Evolutionary conservation across 306 rosid species (phyloP).

Genomic region (Astragalus membranaceus): DNA sequence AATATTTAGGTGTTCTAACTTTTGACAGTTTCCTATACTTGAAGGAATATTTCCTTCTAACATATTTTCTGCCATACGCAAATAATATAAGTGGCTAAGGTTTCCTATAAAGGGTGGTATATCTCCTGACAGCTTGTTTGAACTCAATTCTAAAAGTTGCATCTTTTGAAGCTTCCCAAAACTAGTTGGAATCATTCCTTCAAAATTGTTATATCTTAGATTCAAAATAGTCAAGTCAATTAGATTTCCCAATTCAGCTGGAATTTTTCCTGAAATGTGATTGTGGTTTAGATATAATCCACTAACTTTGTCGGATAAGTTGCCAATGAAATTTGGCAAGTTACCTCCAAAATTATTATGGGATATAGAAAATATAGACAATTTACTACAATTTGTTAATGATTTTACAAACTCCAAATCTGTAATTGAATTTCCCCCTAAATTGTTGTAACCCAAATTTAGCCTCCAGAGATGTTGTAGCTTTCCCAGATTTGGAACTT

Average conservation of each 20-base stretch:
- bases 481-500: background rate
- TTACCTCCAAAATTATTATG: background rate
- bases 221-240: background rate
- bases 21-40: background rate
- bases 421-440: background rate
- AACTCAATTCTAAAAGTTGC: background rate
- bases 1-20: background rate
- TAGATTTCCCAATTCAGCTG: background rate
- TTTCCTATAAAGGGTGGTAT: conserved; percentile 13
- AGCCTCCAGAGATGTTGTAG: background rate
- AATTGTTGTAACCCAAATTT: background rate
- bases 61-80: background rate
- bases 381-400: background rate
- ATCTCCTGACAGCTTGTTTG: conserved; percentile 13
- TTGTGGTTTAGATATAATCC: background rate
- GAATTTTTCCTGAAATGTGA: background rate
- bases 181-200: background rate
- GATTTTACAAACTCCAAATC: background rate
- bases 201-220: accelerated
- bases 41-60: conserved; percentile 27
- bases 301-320: background rate
- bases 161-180: conserved; percentile 16
- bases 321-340: background rate
- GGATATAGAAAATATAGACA: background rate
- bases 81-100: background rate